A percentile compares a stretch with the other conserved stretches of the same genome.
These are phyloP conservation scores for Trichocladium antarcticum DNA, from an alignment of 495 filamentous ascomycete species.

Conservation along the genomic window DNA sequence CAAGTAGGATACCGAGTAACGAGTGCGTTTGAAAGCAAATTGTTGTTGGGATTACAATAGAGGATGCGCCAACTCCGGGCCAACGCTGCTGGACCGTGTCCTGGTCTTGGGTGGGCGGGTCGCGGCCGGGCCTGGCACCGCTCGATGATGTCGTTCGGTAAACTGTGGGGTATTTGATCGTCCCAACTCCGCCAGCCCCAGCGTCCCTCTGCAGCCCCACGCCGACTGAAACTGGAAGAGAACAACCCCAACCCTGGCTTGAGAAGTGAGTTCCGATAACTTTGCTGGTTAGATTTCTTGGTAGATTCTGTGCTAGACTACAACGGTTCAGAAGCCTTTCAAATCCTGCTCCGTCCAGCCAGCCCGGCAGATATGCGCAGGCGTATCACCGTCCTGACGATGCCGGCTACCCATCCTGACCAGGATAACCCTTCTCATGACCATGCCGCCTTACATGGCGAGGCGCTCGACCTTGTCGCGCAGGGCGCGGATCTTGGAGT, in stretches of 20 bases:
- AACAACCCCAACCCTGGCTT: conserved; percentile 10
- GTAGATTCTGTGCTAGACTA: not conserved
- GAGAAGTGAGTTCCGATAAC: not conserved
- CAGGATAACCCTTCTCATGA: not conserved
- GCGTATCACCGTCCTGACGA: not conserved
- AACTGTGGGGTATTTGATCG: too few species aligned
- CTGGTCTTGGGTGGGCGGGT: not conserved
- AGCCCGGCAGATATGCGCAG: not conserved
- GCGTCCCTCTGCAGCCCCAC: too few species aligned
- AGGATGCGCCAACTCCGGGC: not conserved
- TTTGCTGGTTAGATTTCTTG: not conserved
- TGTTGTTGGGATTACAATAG: not conserved
- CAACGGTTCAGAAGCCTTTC: not conserved
- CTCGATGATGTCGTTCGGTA: conserved; percentile 6
- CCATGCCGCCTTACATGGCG: conserved; percentile 59
- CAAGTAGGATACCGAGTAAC: too few species aligned
- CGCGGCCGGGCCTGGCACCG: conserved; percentile 1
- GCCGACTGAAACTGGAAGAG: too few species aligned
- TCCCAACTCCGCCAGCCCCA: too few species aligned
- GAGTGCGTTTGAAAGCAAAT: too few species aligned
- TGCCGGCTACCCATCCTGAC: not conserved
- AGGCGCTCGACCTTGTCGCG: conserved; percentile 95
- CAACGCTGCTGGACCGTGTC: not conserved
- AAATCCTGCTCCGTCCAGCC: conserved; percentile 1
- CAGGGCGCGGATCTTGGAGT: conserved; percentile 67